These are phyloP conservation scores for Cocos nucifera DNA, from an alignment of 176 grass and related monocot genomes.

Conservation along the genomic window DNA sequence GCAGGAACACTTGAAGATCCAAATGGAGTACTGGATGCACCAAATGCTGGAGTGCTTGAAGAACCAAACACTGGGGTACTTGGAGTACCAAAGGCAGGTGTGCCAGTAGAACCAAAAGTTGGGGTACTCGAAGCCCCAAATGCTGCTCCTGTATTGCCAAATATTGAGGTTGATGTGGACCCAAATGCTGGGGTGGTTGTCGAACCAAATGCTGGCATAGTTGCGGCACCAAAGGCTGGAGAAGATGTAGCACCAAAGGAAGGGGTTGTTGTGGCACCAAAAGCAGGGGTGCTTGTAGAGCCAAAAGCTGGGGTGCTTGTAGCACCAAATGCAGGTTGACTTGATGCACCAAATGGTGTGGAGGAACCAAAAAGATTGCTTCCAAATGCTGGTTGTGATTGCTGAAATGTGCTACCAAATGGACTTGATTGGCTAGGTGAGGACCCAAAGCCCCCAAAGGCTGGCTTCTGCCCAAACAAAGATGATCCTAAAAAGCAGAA, in stretches of 20 bases:
- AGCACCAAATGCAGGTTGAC: slow-evolving; percentile 37
- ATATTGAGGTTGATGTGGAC: slow-evolving; percentile 50
- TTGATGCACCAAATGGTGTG: slow-evolving; percentile 31
- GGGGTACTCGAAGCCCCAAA: slow-evolving; percentile 32
- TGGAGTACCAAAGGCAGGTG: slow-evolving; percentile 43
- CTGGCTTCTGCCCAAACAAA: slow-evolving; percentile 84
- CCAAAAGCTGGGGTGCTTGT: slow-evolving; percentile 29
- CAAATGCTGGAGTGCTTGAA: slow-evolving; percentile 54
- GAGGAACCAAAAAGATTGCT: slow-evolving; percentile 52
- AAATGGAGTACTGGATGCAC: slow-evolving; percentile 41
- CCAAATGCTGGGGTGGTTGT: slow-evolving; percentile 47
- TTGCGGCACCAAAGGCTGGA: slow-evolving; percentile 35
- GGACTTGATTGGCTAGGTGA: slow-evolving; percentile 67
- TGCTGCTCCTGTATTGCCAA: slow-evolving; percentile 32
- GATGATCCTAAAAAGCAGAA: slow-evolving; percentile 43
- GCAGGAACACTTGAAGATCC: slow-evolving; percentile 44
- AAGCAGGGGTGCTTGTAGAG: slow-evolving; percentile 31
- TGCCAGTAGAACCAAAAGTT: slow-evolving; percentile 38
- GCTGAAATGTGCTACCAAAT: slow-evolving; percentile 68
- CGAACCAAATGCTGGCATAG: slow-evolving; percentile 41
- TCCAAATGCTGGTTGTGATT: slow-evolving; percentile 74
- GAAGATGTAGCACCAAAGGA: slow-evolving; percentile 14
- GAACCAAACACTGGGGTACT: slow-evolving; percentile 47
- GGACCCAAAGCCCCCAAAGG: slow-evolving; percentile 73
- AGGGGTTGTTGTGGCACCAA: slow-evolving; percentile 27